Evolutionary conservation across 176 grass and related monocot species (phyloP).

Genomic region (Oryza glumipatula): DNA sequence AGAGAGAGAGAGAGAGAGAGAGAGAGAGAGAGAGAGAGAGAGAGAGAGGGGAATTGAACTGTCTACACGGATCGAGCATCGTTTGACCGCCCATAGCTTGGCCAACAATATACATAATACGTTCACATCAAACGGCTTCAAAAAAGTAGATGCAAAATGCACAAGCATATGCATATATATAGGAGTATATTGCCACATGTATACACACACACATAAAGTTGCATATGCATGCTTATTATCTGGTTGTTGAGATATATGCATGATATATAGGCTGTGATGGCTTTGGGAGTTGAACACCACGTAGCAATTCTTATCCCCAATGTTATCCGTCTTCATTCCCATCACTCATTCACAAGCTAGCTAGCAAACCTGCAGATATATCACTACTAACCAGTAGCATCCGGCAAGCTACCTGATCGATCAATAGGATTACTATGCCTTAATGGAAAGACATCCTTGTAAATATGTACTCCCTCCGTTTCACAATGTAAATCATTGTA

Average conservation of each 20-base stretch:
- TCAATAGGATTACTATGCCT: no score
- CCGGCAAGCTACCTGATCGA: no score
- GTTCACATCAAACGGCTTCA: background rate
- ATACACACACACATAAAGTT: slow-evolving; percentile 14
- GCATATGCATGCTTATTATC: slow-evolving; percentile 7
- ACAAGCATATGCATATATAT: slow-evolving; percentile 13
- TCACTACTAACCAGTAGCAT: no score
- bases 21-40: background rate
- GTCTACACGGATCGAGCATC: background rate
- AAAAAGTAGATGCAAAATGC: slow-evolving; percentile 33
- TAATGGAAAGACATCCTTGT: no score
- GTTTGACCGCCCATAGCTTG: slow-evolving; percentile 8
- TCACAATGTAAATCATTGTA: no score
- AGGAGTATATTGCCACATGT: background rate
- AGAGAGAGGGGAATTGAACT: background rate
- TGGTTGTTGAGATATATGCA: slow-evolving; percentile 2
- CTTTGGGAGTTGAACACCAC: slow-evolving; percentile 40
- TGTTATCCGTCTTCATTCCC: slow-evolving; percentile 29
- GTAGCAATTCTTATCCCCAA: slow-evolving; percentile 49
- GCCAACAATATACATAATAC: background rate
- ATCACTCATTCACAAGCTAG: background rate
- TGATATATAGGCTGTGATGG: background rate
- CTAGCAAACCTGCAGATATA: background rate
- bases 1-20: background rate
- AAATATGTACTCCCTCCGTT: no score